A percentile compares a stretch with the other conserved stretches of the same genome.
phyloP scores from a whole-genome alignment of 352 stramenopile genomes.

The Peronospora farinosa region DNA sequence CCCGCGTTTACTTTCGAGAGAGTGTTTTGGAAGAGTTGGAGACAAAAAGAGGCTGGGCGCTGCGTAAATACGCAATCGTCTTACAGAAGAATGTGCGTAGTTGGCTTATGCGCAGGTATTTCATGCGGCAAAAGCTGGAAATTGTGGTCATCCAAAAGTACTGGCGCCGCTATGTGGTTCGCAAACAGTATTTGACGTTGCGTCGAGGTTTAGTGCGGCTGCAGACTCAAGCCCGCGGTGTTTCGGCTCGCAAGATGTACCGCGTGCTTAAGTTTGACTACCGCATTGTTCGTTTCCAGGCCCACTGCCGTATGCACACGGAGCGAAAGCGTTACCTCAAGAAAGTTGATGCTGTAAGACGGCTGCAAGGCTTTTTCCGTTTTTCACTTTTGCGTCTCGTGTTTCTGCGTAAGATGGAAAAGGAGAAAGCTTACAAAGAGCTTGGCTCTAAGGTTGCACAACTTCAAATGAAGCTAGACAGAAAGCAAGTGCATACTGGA shows the following conservation, averaged over 20 bases:
- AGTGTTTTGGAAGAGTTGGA: conserved; percentile 75
- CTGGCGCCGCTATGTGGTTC: conserved; percentile 62
- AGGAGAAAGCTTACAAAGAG: conserved; percentile 71
- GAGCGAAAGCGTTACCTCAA: conserved; percentile 50
- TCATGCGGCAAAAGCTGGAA: conserved; percentile 37
- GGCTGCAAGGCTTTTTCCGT: conserved; percentile 73
- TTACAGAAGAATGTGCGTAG: conserved; percentile 69
- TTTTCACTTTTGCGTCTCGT: conserved; percentile 69
- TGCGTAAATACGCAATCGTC: conserved; percentile 71
- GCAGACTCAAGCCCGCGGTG: conserved; percentile 57
- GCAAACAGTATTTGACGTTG: conserved; percentile 47
- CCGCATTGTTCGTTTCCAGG: conserved; percentile 69
- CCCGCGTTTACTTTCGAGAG: conserved; percentile 83
- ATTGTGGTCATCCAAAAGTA: conserved; percentile 66
- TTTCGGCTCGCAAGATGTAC: conserved; percentile 55
- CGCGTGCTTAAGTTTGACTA: conserved; percentile 71
- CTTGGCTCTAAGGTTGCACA: conserved; percentile 67
- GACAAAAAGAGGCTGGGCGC: conserved; percentile 57
- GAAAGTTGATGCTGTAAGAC: conserved; percentile 36
- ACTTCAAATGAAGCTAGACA: conserved; percentile 61
- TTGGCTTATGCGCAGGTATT: conserved; percentile 54
- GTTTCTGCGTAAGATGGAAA: conserved; percentile 76
- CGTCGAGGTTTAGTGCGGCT: conserved; percentile 45
- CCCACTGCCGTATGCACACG: conserved; percentile 53
- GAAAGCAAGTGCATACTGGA: conserved; percentile 40